Evolutionary conservation across 352 stramenopile genomes (phyloP).

Genomic region (Phytophthora colocasiae): DNA sequence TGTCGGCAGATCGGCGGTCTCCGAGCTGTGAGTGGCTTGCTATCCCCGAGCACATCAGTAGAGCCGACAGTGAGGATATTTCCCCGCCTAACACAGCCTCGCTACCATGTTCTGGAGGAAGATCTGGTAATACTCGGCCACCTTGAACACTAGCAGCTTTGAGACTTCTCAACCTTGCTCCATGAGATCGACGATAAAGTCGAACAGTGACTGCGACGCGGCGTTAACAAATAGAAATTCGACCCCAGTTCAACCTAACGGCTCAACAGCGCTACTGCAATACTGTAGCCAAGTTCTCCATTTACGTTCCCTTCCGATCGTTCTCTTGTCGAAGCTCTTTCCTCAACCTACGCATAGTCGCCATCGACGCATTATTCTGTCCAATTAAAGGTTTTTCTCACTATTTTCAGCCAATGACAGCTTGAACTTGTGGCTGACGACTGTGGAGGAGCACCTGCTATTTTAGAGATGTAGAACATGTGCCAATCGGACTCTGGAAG

Average conservation of each 20-base stretch:
- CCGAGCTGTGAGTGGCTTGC: slow-evolving; percentile 44
- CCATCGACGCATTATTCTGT: background rate
- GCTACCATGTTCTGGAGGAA: slow-evolving; percentile 46
- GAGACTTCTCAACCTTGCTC: too few species aligned
- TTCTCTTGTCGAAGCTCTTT: background rate
- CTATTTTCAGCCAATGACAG: slow-evolving; percentile 34
- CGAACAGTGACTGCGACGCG: slow-evolving; percentile 6
- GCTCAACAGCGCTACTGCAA: background rate
- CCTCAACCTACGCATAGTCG: slow-evolving; percentile 3
- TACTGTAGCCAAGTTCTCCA: too few species aligned
- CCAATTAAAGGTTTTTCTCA: slow-evolving; percentile 14
- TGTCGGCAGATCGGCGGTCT: slow-evolving; percentile 64
- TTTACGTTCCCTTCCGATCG: background rate
- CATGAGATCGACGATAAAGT: background rate
- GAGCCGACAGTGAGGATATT: slow-evolving; percentile 19
- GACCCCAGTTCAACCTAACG: slow-evolving; percentile 16
- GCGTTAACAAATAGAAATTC: background rate
- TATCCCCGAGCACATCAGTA: slow-evolving; percentile 22
- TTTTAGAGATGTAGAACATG: slow-evolving; percentile 28
- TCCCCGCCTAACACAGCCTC: slow-evolving; percentile 40
- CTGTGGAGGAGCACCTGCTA: slow-evolving; percentile 21
- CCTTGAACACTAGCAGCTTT: slow-evolving; percentile 18
- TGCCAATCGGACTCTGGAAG: slow-evolving; percentile 27
- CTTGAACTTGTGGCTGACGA: slow-evolving; percentile 28
- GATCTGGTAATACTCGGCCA: slow-evolving; percentile 61